These are phyloP conservation scores for Przewalskia tangutica DNA, from an alignment of 257 asterid species.

Conservation along the genomic window DNA sequence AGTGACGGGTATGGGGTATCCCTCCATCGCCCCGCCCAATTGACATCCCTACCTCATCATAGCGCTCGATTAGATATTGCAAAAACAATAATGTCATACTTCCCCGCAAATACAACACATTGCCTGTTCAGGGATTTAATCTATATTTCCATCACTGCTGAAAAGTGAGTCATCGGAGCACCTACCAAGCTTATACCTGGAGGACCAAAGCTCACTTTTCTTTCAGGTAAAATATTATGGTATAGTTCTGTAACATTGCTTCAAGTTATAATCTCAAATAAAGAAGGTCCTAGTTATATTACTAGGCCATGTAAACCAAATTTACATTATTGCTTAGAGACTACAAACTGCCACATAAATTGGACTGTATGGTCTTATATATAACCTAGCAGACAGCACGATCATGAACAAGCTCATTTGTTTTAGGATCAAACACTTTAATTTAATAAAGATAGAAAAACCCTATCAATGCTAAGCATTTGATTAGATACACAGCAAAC, in stretches of 20 bases:
- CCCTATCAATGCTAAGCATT: not conserved
- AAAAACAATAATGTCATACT: not conserved
- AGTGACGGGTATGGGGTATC: too few species aligned
- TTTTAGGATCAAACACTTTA: too few species aligned
- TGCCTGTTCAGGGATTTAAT: not conserved
- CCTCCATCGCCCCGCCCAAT: too few species aligned
- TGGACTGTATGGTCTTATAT: not conserved
- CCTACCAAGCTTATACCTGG: not conserved
- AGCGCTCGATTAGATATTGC: too few species aligned
- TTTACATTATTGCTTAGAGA: not conserved
- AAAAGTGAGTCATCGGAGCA: not conserved
- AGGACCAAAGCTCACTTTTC: not conserved
- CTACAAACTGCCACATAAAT: too few species aligned
- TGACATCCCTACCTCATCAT: too few species aligned
- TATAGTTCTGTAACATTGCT: not conserved
- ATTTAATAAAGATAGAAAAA: not conserved
- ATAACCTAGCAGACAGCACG: not conserved
- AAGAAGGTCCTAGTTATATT: too few species aligned
- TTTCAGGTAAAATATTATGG: not conserved
- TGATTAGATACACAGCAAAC: not conserved
- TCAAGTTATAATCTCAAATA: not conserved
- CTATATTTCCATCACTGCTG: not conserved
- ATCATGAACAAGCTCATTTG: not conserved
- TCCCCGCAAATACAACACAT: not conserved
- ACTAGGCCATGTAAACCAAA: not conserved